Evolutionary conservation across 2,329 filamentous ascomycete genomes (phyloP).

Genomic region (Verticillium klebahnii): DNA sequence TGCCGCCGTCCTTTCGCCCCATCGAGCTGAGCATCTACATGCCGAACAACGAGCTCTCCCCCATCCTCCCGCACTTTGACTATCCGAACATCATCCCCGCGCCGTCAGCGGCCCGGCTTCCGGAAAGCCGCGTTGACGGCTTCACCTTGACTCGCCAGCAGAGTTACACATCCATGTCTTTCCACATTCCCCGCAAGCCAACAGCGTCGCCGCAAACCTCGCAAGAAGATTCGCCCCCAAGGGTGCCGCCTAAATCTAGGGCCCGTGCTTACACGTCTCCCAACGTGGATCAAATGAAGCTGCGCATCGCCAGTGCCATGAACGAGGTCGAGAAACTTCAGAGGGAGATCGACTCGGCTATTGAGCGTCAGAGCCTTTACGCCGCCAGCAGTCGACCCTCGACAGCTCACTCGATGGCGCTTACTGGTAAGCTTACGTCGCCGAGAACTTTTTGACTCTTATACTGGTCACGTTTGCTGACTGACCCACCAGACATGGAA

Average conservation of each 20-base stretch:
- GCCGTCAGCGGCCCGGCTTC: slow-evolving; percentile 28
- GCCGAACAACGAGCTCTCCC: slow-evolving; percentile 44
- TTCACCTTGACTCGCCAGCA: slow-evolving; percentile 32
- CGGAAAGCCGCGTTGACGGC: slow-evolving; percentile 18
- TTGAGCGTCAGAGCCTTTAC: slow-evolving; percentile 58
- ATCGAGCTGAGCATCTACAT: slow-evolving; percentile 53
- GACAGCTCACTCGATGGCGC: slow-evolving; percentile 38
- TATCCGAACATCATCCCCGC: slow-evolving; percentile 32
- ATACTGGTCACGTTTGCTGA: slow-evolving; percentile 4
- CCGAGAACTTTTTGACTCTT: no score
- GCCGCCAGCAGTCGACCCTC: slow-evolving; percentile 44
- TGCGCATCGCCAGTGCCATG: slow-evolving; percentile 52
- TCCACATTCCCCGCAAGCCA: slow-evolving; percentile 48
- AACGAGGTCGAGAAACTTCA: slow-evolving; percentile 55
- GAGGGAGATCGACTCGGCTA: slow-evolving; percentile 54
- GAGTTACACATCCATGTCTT: slow-evolving; percentile 49
- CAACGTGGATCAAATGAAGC: slow-evolving; percentile 46
- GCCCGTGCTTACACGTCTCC: slow-evolving; percentile 40
- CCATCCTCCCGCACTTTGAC: slow-evolving; percentile 49
- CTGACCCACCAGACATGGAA: slow-evolving; percentile 32
- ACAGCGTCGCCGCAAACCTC: slow-evolving; percentile 24
- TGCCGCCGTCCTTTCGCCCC: slow-evolving; percentile 42
- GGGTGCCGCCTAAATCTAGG: slow-evolving; percentile 40
- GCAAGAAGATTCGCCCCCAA: slow-evolving; percentile 26
- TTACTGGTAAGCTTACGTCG: slow-evolving; percentile 1